Evolutionary conservation across 208 protist species (phyloP), one percentile per base, ranked within the genome.

Genomic region (Leptomonas pyrrhocoris): DNA sequence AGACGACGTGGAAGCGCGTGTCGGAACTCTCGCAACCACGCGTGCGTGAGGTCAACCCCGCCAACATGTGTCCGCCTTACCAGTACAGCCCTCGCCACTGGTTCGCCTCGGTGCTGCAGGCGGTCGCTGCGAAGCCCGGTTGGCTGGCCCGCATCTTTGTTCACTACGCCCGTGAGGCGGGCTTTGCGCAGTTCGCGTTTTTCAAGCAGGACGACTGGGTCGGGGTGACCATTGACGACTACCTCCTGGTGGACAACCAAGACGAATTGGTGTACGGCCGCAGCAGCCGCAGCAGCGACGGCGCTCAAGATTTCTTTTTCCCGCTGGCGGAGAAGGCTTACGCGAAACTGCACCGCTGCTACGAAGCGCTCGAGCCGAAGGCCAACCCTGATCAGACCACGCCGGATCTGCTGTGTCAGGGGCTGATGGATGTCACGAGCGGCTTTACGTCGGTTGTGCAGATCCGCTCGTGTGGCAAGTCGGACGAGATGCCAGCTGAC

Each of bases 311-410:
- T n/a, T 78, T 92, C 40, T 87, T 96, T 38, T 94, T 84, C 64
- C 79, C 90, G 2, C 74, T 95, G 40, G 61, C 94, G 12, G 95
- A 98, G 68, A 98, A 98, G 79, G 93, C 95, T 21, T 97, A 95
- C 63, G 95, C 95, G 18, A 97, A 97, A 77, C 64, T 95, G 42
- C 92, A 97, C 75, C 84, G 88, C 56, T 96, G 86, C 70, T 98
- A 98, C 77, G 83, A 93, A 68, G 79, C 88, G 15, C 78, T 98
- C 18, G 88, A 95, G 74, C 78, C 63, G 11, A 81, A 87, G 54
- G 85, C 90, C 42, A 84, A 76, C 25, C 77, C 87, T 21, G 80
- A 85, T n/a, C 68, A 88, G 36, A 64, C 70, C 15, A 67, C 84
- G 38, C 31, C 87, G 5, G 74, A 89, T 3, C 45, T 86, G 25